Conservation (phyloP, 2,329 filamentous ascomycete species). For the Aspergillus melleus region DNA sequence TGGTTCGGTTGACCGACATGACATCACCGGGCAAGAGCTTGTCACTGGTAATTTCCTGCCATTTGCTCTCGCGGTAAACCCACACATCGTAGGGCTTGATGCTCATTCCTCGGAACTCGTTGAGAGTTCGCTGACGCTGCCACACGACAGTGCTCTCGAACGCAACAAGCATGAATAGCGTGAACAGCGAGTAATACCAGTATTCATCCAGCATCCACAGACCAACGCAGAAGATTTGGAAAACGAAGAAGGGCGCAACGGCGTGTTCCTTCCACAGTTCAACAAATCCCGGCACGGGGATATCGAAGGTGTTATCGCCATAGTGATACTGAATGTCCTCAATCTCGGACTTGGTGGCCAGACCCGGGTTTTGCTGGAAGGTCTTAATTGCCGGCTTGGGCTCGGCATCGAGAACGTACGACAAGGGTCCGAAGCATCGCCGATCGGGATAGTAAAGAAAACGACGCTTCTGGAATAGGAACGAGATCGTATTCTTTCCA, state of each 20-base stretch:
- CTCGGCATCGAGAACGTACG: constrained; percentile 79
- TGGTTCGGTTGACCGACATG: constrained; percentile 87
- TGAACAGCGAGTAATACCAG: constrained; percentile 99
- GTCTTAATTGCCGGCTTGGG: constrained; percentile 75
- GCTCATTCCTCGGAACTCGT: constrained; percentile 97
- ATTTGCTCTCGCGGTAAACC: constrained; percentile 83
- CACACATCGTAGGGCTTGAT: constrained; percentile 97
- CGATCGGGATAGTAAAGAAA: constrained; percentile 78
- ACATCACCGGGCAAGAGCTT: constrained; percentile 90
- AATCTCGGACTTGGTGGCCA: constrained; percentile 72
- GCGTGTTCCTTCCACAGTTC: constrained; percentile 98
- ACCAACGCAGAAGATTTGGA: constrained; percentile 97
- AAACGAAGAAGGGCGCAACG: constrained; percentile 98
- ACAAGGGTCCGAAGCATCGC: constrained; percentile 76
- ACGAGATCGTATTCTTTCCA: constrained; percentile 76
- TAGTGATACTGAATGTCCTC: constrained; percentile 85
- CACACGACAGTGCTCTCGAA: constrained; percentile 99
- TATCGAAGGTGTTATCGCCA: constrained; percentile 94
- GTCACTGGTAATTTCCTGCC: constrained; percentile 86
- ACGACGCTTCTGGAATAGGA: constrained; percentile 96
- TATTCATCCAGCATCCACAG: constrained; percentile 99
- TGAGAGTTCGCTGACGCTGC: constrained; percentile 94
- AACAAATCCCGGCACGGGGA: constrained; percentile 90
- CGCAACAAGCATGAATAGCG: constrained; percentile 94
- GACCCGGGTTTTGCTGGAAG: constrained; percentile 79